These are phyloP conservation scores for Nigrograna mackinnonii DNA, from an alignment of 2,329 filamentous ascomycete genomes.

Conservation along the genomic window DNA sequence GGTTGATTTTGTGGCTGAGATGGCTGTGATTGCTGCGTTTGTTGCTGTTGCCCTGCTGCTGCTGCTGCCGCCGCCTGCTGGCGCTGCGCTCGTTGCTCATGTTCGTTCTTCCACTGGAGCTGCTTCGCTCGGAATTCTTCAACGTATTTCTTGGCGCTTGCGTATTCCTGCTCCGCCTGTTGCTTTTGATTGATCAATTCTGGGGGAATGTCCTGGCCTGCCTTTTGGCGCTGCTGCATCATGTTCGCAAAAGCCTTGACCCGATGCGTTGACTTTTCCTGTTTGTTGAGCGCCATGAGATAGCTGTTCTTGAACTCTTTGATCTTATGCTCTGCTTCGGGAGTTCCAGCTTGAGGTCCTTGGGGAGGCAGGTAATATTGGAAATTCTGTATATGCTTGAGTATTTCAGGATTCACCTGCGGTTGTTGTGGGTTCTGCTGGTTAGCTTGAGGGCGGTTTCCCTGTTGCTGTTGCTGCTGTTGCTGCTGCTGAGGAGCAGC, in stretches of 20 bases:
- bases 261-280: constrained; percentile 29
- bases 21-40: constrained; percentile 21
- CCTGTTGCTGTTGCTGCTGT: constrained; percentile 13
- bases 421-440: constrained; percentile 17
- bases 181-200: constrained; percentile 30
- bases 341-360: constrained; percentile 32
- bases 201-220: constrained; percentile 35
- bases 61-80: constrained; percentile 32
- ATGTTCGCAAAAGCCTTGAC: constrained; percentile 27
- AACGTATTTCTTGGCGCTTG: constrained; percentile 31
- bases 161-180: constrained; percentile 32
- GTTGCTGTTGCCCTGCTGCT: constrained; percentile 22
- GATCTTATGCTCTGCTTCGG: constrained; percentile 38
- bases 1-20: constrained; percentile 25
- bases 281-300: constrained; percentile 34
- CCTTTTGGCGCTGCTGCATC: constrained; percentile 34
- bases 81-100: constrained; percentile 27
- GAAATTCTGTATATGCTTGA: constrained; percentile 42
- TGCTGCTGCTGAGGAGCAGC: constrained; percentile 5
- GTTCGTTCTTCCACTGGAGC: constrained; percentile 33
- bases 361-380: constrained; percentile 32
- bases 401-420: constrained; percentile 33
- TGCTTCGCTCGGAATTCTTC: constrained; percentile 41
- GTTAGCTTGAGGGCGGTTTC: background rate
- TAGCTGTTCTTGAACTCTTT: constrained; percentile 41